These are phyloP conservation scores for Penicillium sp. DNA, from an alignment of 2,329 filamentous ascomycete species.

Conservation along the genomic window DNA sequence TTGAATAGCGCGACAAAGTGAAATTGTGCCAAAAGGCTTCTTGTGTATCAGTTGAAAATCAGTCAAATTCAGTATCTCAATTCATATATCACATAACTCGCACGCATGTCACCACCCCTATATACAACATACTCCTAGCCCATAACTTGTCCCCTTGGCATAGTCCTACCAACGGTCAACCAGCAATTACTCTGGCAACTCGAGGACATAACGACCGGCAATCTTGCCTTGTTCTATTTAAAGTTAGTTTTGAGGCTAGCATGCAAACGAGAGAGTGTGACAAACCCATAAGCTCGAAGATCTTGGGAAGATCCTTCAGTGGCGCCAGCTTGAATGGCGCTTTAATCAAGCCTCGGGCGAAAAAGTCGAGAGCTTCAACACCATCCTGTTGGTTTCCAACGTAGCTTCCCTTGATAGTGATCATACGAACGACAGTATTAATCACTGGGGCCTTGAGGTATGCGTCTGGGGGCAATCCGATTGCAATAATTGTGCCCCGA, in stretches of 20 bases:
- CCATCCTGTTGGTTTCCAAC: conserved; percentile 86
- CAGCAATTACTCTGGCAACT: conserved; percentile 9
- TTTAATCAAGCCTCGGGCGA: conserved; percentile 72
- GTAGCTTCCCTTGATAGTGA: conserved; percentile 84
- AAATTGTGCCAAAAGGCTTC: not conserved
- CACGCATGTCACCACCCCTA: not conserved
- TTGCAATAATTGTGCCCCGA: conserved; percentile 76
- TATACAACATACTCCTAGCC: not conserved
- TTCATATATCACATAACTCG: not conserved
- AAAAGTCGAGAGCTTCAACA: conserved; percentile 86
- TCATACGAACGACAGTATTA: conserved; percentile 80
- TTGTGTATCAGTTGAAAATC: not conserved
- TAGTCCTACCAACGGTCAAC: not conserved
- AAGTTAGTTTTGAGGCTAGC: not conserved
- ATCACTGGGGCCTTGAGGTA: conserved; percentile 74
- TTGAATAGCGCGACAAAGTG: not conserved
- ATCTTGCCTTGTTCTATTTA: conserved; percentile 16
- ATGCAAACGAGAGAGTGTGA: not conserved
- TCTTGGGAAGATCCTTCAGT: conserved; percentile 70
- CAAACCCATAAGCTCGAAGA: conserved; percentile 66
- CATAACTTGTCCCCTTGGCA: not conserved
- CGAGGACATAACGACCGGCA: conserved; percentile 16
- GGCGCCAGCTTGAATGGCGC: conserved; percentile 79
- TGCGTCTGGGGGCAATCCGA: conserved; percentile 77
- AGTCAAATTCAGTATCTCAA: not conserved